phyloP scores from a whole-genome alignment of 73 alveolate genomes.

The Paraurostyla sp. region DNA sequence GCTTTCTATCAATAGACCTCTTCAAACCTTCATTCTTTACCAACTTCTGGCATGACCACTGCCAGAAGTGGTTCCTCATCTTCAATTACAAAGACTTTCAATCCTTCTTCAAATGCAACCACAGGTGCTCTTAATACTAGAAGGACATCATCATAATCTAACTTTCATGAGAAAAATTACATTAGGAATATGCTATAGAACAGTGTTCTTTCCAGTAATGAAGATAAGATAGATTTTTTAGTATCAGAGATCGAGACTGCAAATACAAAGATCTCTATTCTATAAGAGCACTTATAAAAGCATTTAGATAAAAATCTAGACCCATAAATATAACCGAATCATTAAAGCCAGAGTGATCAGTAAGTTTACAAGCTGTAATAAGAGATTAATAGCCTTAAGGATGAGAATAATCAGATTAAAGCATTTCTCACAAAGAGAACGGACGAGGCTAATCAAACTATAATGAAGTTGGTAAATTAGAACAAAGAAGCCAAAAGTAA shows the following conservation, averaged over 20 bases:
- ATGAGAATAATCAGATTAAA: conserved; percentile 6
- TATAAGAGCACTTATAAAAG: conserved; percentile 9
- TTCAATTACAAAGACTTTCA: neutral
- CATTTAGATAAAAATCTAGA: neutral
- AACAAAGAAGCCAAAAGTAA: conserved; percentile 9
- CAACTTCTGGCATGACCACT: neutral
- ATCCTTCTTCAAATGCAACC: neutral
- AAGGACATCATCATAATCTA: conserved; percentile 30
- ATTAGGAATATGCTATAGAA: conserved; percentile 53
- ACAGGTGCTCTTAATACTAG: neutral
- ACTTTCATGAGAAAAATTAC: conserved; percentile 26
- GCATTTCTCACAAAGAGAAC: neutral
- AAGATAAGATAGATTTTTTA: conserved; percentile 44
- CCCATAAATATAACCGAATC: neutral
- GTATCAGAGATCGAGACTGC: conserved; percentile 57
- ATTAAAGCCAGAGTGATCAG: neutral
- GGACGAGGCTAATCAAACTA: conserved; percentile 42
- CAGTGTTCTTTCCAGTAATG: conserved; percentile 37
- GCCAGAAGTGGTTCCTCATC: conserved; percentile 26
- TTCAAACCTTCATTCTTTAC: neutral
- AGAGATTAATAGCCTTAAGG: neutral
- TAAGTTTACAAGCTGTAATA: neutral
- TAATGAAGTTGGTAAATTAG: neutral
- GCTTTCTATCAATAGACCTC: neutral
- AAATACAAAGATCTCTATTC: conserved; percentile 30